phyloP scores from a whole-genome alignment of 345 rosid genomes.

The Gossypium mustelinum region DNA sequence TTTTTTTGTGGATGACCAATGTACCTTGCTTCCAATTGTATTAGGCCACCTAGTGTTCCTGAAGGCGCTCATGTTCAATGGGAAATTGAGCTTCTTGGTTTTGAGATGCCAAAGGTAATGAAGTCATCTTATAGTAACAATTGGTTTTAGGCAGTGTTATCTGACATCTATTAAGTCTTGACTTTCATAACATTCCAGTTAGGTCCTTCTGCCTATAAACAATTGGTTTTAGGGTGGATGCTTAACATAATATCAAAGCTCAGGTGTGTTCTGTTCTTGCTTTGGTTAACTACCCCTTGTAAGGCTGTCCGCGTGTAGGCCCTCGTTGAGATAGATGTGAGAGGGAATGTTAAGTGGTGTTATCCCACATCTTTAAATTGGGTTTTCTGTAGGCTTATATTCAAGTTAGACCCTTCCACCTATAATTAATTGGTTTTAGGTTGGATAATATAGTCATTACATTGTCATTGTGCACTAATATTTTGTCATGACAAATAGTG shows the following conservation, averaged over 20 bases:
- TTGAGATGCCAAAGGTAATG: conserved; percentile 87
- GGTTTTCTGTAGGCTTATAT: neutral
- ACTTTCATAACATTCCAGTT: neutral
- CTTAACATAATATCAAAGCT: neutral
- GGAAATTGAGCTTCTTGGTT: conserved; percentile 96
- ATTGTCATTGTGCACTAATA: neutral
- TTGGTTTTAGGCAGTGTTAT: too few relatives aligned
- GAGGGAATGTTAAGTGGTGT: neutral
- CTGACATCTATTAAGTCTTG: neutral
- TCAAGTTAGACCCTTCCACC: neutral
- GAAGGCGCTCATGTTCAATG: conserved; percentile 89
- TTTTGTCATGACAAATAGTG: neutral
- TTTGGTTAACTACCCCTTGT: neutral
- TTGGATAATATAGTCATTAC: neutral
- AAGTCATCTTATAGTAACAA: neutral
- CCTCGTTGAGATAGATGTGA: neutral
- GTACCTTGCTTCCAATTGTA: conserved; percentile 16
- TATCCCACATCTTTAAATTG: too few relatives aligned
- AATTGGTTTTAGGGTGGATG: neutral
- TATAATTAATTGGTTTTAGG: neutral
- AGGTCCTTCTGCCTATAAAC: neutral
- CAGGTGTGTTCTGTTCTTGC: neutral
- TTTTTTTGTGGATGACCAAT: neutral
- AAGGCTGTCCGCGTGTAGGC: neutral
- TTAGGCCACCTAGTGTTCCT: conserved; percentile 79